A percentile compares a stretch with the other conserved stretches of the same genome.
These are phyloP conservation scores for Penicillium sp. DNA, from an alignment of 2,329 filamentous ascomycete genomes.

Conservation along the genomic window DNA sequence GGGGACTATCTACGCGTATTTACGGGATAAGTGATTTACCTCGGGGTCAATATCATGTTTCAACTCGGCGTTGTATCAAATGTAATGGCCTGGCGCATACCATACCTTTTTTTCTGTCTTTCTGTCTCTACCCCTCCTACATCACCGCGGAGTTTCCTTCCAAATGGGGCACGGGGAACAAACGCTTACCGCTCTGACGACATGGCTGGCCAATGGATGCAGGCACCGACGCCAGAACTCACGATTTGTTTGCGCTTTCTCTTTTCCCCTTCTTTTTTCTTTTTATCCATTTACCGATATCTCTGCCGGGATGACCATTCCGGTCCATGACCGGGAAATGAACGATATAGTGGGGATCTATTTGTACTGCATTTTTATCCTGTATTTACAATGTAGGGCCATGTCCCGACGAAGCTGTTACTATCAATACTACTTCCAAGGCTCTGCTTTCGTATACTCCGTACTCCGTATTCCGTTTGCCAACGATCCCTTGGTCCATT, in stretches of 20 bases:
- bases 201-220: conserved; percentile 22
- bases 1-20: conserved; percentile 2
- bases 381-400: not conserved
- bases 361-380: not conserved
- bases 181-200: conserved; percentile 14
- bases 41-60: conserved; percentile 10
- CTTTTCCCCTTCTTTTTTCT: not conserved
- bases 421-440: not conserved
- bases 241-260: conserved; percentile 4
- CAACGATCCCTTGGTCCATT: not conserved
- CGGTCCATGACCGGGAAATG: not conserved
- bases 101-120: conserved; percentile 6
- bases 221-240: conserved; percentile 14
- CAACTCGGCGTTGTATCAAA: conserved; percentile 13
- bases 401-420: not conserved
- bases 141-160: conserved; percentile 13
- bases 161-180: conserved; percentile 10
- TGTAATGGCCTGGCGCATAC: conserved; percentile 5
- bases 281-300: conserved; percentile 1
- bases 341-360: not conserved
- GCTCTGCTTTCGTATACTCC: no score
- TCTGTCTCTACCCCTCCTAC: conserved; percentile 9
- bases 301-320: conserved; percentile 1
- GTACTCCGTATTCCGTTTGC: not conserved
- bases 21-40: conserved; percentile 10